A percentile compares a stretch with the other conserved stretches of the same genome.
Evolutionary conservation across 176 grass and related monocot genomes (phyloP).

Genomic region (Puya raimondii): DNA sequence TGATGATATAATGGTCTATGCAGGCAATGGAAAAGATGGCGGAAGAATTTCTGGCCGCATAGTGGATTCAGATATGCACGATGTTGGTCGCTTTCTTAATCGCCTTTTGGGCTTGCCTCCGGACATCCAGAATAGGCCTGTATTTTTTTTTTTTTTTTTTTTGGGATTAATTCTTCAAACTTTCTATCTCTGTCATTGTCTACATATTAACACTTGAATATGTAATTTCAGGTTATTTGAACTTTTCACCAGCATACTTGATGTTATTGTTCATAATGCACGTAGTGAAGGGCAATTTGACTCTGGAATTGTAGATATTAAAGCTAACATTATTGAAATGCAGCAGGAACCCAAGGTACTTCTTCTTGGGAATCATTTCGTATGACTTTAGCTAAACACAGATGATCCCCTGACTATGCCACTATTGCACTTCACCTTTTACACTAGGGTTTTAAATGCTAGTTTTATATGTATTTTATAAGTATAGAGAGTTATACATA

Average conservation of each 20-base stretch:
- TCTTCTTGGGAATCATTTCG: neutral
- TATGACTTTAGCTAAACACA: neutral
- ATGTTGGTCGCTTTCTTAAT: conserved; percentile 96
- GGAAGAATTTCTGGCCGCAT: conserved; percentile 82
- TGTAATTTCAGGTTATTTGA: conserved; percentile 71
- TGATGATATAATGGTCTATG: neutral
- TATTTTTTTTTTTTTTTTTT: conserved; percentile 9
- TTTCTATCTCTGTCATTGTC: neutral
- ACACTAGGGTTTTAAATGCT: neutral
- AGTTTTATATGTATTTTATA: neutral
- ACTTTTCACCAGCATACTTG: conserved; percentile 75
- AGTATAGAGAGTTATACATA: too few relatives aligned
- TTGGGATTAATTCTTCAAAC: neutral
- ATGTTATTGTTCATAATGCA: conserved; percentile 78
- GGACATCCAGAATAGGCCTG: conserved; percentile 80
- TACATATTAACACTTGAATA: conserved; percentile 6
- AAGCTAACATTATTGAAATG: conserved; percentile 82
- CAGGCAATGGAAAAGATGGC: conserved; percentile 72
- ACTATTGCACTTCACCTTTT: too few relatives aligned
- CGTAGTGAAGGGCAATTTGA: conserved; percentile 91
- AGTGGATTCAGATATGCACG: conserved; percentile 93
- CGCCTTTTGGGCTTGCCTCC: conserved; percentile 84
- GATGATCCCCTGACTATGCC: too few relatives aligned
- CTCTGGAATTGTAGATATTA: conserved; percentile 99
- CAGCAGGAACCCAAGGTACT: conserved; percentile 66